These are phyloP conservation scores for Extremus antarcticus DNA, from an alignment of 495 filamentous ascomycete species.

Conservation along the genomic window DNA sequence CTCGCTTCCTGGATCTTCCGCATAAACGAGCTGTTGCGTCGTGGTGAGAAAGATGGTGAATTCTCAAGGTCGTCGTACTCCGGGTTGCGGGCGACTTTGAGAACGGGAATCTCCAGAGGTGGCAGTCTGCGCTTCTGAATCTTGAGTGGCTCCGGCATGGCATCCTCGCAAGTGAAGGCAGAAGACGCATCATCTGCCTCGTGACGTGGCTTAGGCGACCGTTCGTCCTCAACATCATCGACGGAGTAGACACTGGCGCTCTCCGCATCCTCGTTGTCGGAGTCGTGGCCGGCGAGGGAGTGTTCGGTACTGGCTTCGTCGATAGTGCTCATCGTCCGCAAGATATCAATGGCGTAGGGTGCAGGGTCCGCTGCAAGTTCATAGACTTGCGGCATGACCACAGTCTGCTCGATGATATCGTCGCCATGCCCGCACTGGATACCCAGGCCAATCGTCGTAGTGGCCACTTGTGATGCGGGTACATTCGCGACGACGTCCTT, in stretches of 20 bases:
- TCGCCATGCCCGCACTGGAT: background rate
- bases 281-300: background rate
- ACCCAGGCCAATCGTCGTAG: background rate
- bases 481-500: background rate
- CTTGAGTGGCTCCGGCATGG: background rate
- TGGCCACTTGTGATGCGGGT: background rate
- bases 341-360: too few species aligned
- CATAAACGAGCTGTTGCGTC: background rate
- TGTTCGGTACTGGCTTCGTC: background rate
- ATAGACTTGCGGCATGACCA: too few species aligned
- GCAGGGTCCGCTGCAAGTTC: too few species aligned
- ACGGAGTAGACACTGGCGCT: background rate
- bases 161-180: background rate
- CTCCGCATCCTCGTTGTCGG: background rate
- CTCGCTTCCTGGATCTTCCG: background rate
- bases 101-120: background rate
- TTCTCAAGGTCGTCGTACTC: background rate
- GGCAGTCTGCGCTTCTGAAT: background rate
- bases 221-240: background rate
- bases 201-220: too few species aligned
- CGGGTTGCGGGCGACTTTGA: background rate
- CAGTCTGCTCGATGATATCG: too few species aligned
- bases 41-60: background rate
- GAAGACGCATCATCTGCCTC: background rate
- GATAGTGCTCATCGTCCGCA: too few species aligned